Evolutionary conservation across 2,329 filamentous ascomycete genomes (phyloP), one percentile per base, ranked within the genome.

Genomic region (Microcera coccophila): DNA sequence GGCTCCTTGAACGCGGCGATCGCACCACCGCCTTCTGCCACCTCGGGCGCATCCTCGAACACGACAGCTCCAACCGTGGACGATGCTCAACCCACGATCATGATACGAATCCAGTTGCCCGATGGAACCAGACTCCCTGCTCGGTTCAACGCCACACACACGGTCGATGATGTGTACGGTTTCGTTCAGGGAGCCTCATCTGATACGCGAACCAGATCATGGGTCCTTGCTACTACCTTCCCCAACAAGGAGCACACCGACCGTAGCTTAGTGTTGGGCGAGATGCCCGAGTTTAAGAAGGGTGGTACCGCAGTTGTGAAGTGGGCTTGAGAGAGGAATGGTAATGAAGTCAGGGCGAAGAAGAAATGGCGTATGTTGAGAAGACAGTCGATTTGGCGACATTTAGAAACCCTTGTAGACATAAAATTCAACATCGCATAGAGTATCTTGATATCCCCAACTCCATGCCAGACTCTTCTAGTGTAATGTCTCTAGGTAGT

Each of bases 141-240:
- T 19, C 79, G 87, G 8, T 94, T 94, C 69, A 93, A 93, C 69
- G 82, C 84, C 0, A 83, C 78, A 1, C 83, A 89, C 55, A 93
- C 87, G 0, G 69, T 94, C 36, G 84, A 81, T 14, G 84, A 91
- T 52, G 76, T 94, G 8, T 91, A 93, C 63, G 71, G 74, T 8
- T 91, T 91, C 56, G 79, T 91, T 47, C 70, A 78, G 45, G 73
- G 76, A n/a, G 76, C 85, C 0, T 82, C 78, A 19, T 62, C 81
- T 0, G 74, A 74, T 5, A 76, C 78, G 38, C 68, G 70, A 21
- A 60, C 66, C 29, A 75, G 87, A n/a, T 56, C 74, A 4, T 93
- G 85, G 74, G 84, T 87, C 3, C 70, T 94, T 33, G 85, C 84
- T 50, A 93, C 87, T 0, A 91, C 87, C 0, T 93, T 93, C 64